Base-by-base conservation (phyloP, 148 eudicot genomes). In the Fagopyrum homotropicum region DNA sequence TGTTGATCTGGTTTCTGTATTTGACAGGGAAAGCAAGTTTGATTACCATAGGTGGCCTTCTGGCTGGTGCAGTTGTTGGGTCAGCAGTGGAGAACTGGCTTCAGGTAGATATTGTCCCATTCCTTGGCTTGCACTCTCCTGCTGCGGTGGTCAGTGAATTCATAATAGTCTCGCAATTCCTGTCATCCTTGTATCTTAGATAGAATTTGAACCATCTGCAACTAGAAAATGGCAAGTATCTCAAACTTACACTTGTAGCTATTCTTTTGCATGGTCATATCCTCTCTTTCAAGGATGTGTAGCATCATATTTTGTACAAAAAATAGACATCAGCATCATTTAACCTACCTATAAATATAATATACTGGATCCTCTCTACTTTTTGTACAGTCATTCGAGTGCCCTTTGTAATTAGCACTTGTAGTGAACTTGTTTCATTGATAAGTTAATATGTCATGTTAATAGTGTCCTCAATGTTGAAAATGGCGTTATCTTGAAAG, bases 51-150 rank as follows among this genome's bases (percentile, higher is more conserved):
- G 99, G 99, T 29, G 97, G 98, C 56, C 94, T 95, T 69, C 90
- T 85, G 74, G 93, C 88, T 46, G 99, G 99, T 56, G 98, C 96
- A 47, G 93, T 88, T 8, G 90, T 95, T 48, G 99, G 99, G n/a
- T 92, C 99, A 57, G 94, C 87, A 49, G 90, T 95, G 46, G 99
- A 95, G 79, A 95, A 81, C 80, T 95, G 92, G 98, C 86, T 95
- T 84, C 99, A 95, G 82, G 99, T 95, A 75, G 99, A 95, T 78
- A 89, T 95, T 55, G 99, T 95, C 73, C 98, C 99, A 46, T 92
- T 95, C 79, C 88, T 92, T 17, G 94, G 98, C 72, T 80, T 95
- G 77, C 97, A 87, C 77, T 84, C 94, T 64, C 98, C 99, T 35
- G 97, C 97, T 51, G 92, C 90, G 17, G 89, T 92, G 69, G 87